Evolutionary conservation across 768 basidiomycete species (phyloP).

Genomic region (Lactarius evosmus): DNA sequence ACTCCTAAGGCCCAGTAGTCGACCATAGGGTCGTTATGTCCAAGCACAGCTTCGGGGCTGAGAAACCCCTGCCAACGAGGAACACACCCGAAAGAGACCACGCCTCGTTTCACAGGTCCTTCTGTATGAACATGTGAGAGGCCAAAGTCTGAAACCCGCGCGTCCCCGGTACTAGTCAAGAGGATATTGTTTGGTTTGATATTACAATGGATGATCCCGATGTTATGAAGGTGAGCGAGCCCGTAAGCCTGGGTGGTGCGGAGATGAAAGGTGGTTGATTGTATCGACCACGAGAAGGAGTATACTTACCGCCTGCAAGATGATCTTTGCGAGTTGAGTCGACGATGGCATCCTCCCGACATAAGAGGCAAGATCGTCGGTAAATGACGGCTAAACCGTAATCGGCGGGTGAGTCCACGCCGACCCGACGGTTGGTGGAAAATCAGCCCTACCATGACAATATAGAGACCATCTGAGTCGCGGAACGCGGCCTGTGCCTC

Average conservation of each 20-base stretch:
- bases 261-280: neutral
- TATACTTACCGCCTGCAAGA: constrained; percentile 7
- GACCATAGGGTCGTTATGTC: constrained; percentile 8
- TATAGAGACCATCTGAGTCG: neutral
- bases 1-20: constrained; percentile 21
- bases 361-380: neutral
- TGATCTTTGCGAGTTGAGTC: neutral
- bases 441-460: constrained; percentile 3
- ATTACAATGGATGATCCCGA: constrained; percentile 19
- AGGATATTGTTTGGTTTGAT: constrained; percentile 14
- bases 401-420: neutral
- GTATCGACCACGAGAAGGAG: neutral
- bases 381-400: neutral
- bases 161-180: neutral
- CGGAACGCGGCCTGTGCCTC: constrained; percentile 15
- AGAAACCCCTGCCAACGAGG: neutral
- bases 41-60: constrained; percentile 11
- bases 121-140: constrained; percentile 1
- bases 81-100: neutral
- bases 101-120: neutral
- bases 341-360: neutral
- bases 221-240: constrained; percentile 2
- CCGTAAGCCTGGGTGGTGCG: neutral
- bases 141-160: constrained; percentile 16
- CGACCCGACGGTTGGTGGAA: neutral